These are phyloP conservation scores for Dalbergia oliveri DNA, from an alignment of 306 rosid species.

Conservation along the genomic window DNA sequence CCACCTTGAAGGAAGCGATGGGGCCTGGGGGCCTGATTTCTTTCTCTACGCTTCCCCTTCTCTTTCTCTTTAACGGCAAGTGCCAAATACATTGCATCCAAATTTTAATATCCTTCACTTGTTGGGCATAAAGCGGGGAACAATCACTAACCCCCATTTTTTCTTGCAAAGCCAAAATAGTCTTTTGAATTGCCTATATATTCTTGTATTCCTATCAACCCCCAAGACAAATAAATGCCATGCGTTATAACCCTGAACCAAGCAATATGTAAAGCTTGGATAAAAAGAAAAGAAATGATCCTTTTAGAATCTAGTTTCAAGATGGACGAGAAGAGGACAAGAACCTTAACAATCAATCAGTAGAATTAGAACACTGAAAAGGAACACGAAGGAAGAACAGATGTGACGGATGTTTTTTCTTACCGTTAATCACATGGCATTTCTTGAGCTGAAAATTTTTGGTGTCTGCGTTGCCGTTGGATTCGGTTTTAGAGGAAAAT, in stretches of 20 bases:
- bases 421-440: constrained; percentile 4
- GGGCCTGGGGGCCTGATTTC: constrained; percentile 40
- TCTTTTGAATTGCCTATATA: constrained; percentile 38
- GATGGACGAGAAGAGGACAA: not conserved
- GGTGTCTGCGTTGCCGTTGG: no score
- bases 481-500: no score
- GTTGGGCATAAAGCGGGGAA: constrained; percentile 6
- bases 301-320: constrained; percentile 20
- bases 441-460: not conserved
- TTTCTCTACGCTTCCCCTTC: constrained; percentile 31
- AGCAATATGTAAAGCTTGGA: not conserved
- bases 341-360: constrained; percentile 2
- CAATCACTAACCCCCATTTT: constrained; percentile 5
- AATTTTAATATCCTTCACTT: constrained; percentile 22
- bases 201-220: constrained; percentile 32
- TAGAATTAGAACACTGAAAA: not conserved
- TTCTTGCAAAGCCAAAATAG: constrained; percentile 31
- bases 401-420: constrained; percentile 21
- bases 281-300: not conserved
- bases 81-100: constrained; percentile 42
- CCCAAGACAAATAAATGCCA: not conserved
- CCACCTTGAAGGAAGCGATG: constrained; percentile 34
- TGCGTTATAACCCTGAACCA: not conserved
- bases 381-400: not conserved
- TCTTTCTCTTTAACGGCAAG: constrained; percentile 16